These are phyloP conservation scores for Amanita phalloides DNA, from an alignment of 768 basidiomycete genomes.

Conservation along the genomic window DNA sequence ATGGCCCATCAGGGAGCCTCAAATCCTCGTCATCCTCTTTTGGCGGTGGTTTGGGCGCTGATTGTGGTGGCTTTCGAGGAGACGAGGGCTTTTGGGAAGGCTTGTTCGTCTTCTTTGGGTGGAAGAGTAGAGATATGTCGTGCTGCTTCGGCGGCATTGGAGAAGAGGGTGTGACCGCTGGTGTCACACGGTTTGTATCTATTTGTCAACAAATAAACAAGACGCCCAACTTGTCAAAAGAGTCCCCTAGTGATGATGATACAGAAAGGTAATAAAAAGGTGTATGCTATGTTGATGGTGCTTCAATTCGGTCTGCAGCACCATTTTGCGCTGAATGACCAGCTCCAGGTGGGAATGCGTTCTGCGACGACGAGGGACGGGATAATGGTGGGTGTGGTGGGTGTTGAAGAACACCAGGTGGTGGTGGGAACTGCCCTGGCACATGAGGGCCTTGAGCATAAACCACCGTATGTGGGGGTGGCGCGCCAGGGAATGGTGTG, in stretches of 20 bases:
- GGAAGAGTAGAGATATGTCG: conserved; percentile 43
- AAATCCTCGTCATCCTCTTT: conserved; percentile 39
- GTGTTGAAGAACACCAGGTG: conserved; percentile 31
- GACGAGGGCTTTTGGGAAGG: conserved; percentile 18
- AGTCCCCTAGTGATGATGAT: conserved; percentile 5
- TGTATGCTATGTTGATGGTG: conserved; percentile 22
- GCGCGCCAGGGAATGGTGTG: conserved; percentile 37
- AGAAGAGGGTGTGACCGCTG: background rate
- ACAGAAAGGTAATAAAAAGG: conserved; percentile 8
- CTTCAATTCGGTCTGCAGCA: conserved; percentile 31
- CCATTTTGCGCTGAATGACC: conserved; percentile 34
- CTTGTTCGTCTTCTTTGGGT: conserved; percentile 52
- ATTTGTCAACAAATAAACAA: conserved; percentile 6
- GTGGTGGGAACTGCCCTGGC: conserved; percentile 33
- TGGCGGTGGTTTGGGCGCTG: conserved; percentile 29
- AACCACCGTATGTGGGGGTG: conserved; percentile 34
- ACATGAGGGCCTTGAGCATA: conserved; percentile 40
- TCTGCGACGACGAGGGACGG: conserved; percentile 55
- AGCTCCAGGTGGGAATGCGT: conserved; percentile 34
- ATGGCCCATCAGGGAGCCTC: conserved; percentile 56
- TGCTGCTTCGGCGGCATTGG: conserved; percentile 32
- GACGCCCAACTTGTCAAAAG: conserved; percentile 4
- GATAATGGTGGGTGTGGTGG: conserved; percentile 29
- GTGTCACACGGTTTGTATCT: background rate
- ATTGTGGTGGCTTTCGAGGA: conserved; percentile 27